These are phyloP conservation scores for Pichia cabralensis DNA, from an alignment of 805 yeast genomes.

Conservation along the genomic window DNA sequence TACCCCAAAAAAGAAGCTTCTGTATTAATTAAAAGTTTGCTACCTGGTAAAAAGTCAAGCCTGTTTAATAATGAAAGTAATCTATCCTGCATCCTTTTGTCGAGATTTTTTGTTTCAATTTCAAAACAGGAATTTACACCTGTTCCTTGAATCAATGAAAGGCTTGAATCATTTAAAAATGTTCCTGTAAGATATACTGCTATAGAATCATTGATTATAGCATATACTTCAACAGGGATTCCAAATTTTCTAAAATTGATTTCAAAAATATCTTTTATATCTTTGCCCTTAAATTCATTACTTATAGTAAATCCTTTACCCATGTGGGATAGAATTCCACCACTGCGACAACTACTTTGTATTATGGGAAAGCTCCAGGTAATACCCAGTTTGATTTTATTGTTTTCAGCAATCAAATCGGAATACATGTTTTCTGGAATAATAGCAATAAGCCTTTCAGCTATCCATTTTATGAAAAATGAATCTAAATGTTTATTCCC, in stretches of 20 bases:
- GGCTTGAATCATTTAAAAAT: conserved; percentile 24
- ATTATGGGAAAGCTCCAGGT: conserved; percentile 51
- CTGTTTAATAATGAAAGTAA: too few relatives aligned
- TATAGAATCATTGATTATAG: conserved; percentile 52
- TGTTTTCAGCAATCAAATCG: conserved; percentile 5
- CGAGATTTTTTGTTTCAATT: conserved; percentile 11
- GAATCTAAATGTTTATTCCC: conserved; percentile 3
- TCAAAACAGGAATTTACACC: conserved; percentile 51
- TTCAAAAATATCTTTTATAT: conserved; percentile 32
- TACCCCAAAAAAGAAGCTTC: conserved; percentile 48
- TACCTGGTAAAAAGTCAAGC: too few relatives aligned
- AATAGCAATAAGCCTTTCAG: conserved; percentile 1
- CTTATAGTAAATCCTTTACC: conserved; percentile 52
- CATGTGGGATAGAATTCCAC: conserved; percentile 39
- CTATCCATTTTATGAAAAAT: conserved; percentile 4
- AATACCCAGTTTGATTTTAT: conserved; percentile 32
- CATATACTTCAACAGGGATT: conserved; percentile 29
- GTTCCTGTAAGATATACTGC: conserved; percentile 51
- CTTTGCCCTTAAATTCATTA: conserved; percentile 31
- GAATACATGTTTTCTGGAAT: background rate
- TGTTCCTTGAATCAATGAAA: conserved; percentile 61
- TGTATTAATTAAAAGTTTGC: conserved; percentile 26
- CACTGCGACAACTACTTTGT: conserved; percentile 28
- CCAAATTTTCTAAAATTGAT: conserved; percentile 19
- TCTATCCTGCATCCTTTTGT: too few relatives aligned